Base-by-base conservation (phyloP, 106 monocot genomes). In the Triglochin maritima region DNA sequence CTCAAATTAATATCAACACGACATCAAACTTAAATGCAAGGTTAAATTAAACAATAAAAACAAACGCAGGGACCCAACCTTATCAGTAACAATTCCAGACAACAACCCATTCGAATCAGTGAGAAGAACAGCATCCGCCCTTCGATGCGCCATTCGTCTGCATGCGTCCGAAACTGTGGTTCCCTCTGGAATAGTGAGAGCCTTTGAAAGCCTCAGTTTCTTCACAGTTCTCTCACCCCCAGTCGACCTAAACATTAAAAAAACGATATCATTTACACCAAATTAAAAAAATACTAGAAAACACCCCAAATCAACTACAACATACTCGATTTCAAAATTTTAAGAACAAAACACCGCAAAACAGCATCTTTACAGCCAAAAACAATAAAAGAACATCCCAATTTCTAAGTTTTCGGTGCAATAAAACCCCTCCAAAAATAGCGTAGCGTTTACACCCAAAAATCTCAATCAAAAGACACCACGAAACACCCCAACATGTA, bases 21-120 rank as follows among this genome's bases (percentile, higher is more conserved):
- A n/a, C 41, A 48, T 46, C 49, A 49, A 65, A 7, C 56, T 54
- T 12, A 46, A n/a, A 16, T 55, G 14, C 44, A 62, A 43, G 4
- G 7, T 29, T n/a, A 62, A 62, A 50, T 52, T 16, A 10, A 50
- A 9, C 52, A 17, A 5, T 7, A 16, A 49, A 73, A 46, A 41
- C 10, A 17, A 62, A 54, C 43, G 1, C 29, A 29, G 29, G 29
- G 29, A 29, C 29, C 29, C 29, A 29, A 94, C 94, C 87, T 95
- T 95, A 72, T 95, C 95, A 4, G 95, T 95, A 12, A 90, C 83
- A 66, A 95, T 95, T 44, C 95, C 95, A 11, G 95, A 90, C 45
- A 95, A 83, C 45, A 95, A 73, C 14, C 85, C 95, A 62, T 83
- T 90, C 0, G 81, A 68, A 74, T 95, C 95, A 0, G 95, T 90